Evolutionary conservation across 495 filamentous ascomycete species (phyloP), one percentile per base, ranked within the genome.

Genomic region (Aspergillus biplanus): DNA sequence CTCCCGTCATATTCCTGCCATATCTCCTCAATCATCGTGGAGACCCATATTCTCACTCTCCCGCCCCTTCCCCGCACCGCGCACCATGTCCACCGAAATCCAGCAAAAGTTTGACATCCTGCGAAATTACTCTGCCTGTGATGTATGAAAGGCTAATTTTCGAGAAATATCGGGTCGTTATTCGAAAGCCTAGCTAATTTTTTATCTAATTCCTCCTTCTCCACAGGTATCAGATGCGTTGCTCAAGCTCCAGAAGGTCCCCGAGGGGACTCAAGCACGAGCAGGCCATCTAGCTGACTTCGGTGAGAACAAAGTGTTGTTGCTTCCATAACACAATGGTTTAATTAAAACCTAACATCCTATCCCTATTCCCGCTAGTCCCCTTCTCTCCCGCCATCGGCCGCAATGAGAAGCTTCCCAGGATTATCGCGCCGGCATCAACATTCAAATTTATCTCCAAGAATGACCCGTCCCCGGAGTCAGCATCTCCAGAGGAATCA

Each of bases 361-460:
- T 16, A 59, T n/a, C 46, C 48, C 13, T 21, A 39, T 7, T 7
- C 5, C 39, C 34, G 16, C 13, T 12, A 78, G 73, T 48, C 59
- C 75, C 73, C 52, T 68, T 73, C 64, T 74, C 79, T 42, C 69
- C 79, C 56, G 59, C 69, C 42, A 44, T 71, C 63, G 72, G 71
- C 55, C 71, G 71, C 35, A 77, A 69, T 60, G 61, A 65, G 64
- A 66, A 61, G 50, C 46, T 65, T 48, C 42, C 65, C 66, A 83
- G 80, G 56, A 76, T 77, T 56, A 80, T 87, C 56, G 86, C 83
- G 12, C 86, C 84, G 49, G 86, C 84, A 33, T 85, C 82, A 33
- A 91, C 89, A 6, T 83, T 90, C 59, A 80, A 87, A 63, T 87
- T 90, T 68, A 74, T 83, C 37, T 73, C 84, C 12, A 89, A 86